Conservation (phyloP, 1,284 basidiomycete genomes). For the Cryptococcus depauperatus region DNA sequence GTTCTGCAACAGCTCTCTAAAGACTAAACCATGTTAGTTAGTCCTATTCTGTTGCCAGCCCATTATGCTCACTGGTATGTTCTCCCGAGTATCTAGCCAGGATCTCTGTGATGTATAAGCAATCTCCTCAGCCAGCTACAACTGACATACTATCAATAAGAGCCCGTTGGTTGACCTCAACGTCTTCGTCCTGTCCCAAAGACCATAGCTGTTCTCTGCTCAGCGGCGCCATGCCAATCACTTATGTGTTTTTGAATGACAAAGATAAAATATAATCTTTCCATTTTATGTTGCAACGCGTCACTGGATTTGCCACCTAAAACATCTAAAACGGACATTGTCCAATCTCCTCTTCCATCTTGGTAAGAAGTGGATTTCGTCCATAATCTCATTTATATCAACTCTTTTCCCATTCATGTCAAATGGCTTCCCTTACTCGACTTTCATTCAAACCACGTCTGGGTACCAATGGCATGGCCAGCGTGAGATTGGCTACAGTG, state of each 20-base stretch:
- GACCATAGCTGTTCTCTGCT: slow-evolving; percentile 36
- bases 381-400: too few species aligned
- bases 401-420: too few species aligned
- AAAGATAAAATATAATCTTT: too few species aligned
- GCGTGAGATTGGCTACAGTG: slow-evolving; percentile 22
- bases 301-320: too few species aligned
- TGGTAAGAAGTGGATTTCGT: too few species aligned
- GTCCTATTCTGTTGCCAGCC: not conserved
- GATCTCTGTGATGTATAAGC: slow-evolving; percentile 48
- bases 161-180: slow-evolving; percentile 91
- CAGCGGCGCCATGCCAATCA: slow-evolving; percentile 8
- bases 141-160: slow-evolving; percentile 65
- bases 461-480: too few species aligned
- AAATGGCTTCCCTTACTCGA: too few species aligned
- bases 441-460: too few species aligned
- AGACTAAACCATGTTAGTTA: slow-evolving; percentile 51
- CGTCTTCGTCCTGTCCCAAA: slow-evolving; percentile 40
- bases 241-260: too few species aligned
- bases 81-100: slow-evolving; percentile 91
- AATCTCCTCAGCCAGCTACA: slow-evolving; percentile 15
- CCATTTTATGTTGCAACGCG: too few species aligned
- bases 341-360: too few species aligned
- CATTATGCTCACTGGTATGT: slow-evolving; percentile 56
- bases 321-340: too few species aligned
- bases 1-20: slow-evolving; percentile 86